Conservation (phyloP, 257 asterid species). For the Linaria vulgaris region DNA sequence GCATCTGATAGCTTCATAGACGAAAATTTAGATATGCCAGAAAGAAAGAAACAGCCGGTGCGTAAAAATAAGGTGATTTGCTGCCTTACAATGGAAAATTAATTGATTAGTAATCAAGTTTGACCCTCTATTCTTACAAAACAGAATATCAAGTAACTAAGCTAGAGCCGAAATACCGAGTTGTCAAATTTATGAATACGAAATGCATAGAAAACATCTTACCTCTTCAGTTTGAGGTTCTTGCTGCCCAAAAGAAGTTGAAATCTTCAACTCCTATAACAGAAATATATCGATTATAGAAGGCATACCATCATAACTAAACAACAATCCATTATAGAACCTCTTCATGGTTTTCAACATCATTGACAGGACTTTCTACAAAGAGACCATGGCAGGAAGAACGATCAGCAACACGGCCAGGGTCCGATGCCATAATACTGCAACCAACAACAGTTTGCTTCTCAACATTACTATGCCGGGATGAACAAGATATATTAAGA, state of each 20-base stretch:
- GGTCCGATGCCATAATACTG: conserved; percentile 50
- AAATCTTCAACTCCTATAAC: conserved; percentile 33
- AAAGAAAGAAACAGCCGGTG: too few species aligned
- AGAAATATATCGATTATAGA: conserved; percentile 2
- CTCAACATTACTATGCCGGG: conserved; percentile 14
- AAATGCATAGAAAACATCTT: conserved; percentile 24
- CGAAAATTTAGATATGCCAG: too few species aligned
- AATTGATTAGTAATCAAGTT: too few species aligned
- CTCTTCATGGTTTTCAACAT: conserved; percentile 35
- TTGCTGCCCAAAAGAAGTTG: conserved; percentile 21
- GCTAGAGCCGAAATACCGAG: background rate
- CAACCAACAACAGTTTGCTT: conserved; percentile 28
- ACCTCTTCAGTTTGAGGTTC: conserved; percentile 39
- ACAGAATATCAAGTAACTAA: conserved; percentile 2
- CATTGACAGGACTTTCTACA: conserved; percentile 23
- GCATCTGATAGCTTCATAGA: too few species aligned
- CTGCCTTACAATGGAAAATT: too few species aligned
- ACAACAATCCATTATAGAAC: conserved; percentile 19
- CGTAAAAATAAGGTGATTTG: too few species aligned
- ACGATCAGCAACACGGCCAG: conserved; percentile 36
- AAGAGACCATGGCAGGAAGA: conserved; percentile 23
- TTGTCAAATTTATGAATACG: conserved; percentile 10
- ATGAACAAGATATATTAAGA: background rate
- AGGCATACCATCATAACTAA: conserved; percentile 12
- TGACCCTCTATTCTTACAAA: background rate